phyloP scores from a whole-genome alignment of 2,329 filamentous ascomycete species.

The Cercospora sp. region DNA sequence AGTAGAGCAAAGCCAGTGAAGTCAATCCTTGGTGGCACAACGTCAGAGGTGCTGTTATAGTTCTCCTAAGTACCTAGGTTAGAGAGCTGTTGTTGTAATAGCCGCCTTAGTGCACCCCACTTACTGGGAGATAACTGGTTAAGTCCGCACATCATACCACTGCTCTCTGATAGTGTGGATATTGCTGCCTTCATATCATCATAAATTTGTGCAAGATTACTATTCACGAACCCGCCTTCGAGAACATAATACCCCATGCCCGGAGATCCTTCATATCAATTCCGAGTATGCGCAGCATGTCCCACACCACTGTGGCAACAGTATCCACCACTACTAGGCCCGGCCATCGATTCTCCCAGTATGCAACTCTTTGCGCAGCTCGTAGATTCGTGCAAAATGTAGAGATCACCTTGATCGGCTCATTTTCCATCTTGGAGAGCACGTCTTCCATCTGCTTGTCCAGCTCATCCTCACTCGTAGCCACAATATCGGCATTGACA shows the following conservation, averaged over 20 bases:
- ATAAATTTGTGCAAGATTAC: neutral
- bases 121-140: neutral
- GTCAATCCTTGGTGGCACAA: neutral
- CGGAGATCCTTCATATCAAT: constrained; percentile 36
- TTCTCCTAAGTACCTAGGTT: neutral
- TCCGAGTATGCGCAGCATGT: constrained; percentile 42
- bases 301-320: constrained; percentile 47
- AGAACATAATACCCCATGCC: constrained; percentile 43
- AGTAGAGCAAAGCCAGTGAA: neutral
- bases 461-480: constrained; percentile 38
- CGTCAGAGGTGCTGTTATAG: neutral
- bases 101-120: neutral
- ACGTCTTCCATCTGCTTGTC: constrained; percentile 37
- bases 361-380: constrained; percentile 42
- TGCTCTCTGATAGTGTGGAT: neutral
- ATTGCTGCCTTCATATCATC: neutral
- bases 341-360: constrained; percentile 44
- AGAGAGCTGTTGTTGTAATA: neutral
- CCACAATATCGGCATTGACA: constrained; percentile 45
- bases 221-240: constrained; percentile 4
- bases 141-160: neutral
- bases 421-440: constrained; percentile 28
- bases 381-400: constrained; percentile 50
- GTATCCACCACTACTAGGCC: constrained; percentile 46
- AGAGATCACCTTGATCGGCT: constrained; percentile 39